Evolutionary conservation across 2,329 filamentous ascomycete species (phyloP).

Genomic region (Chaetomium olivaceum): DNA sequence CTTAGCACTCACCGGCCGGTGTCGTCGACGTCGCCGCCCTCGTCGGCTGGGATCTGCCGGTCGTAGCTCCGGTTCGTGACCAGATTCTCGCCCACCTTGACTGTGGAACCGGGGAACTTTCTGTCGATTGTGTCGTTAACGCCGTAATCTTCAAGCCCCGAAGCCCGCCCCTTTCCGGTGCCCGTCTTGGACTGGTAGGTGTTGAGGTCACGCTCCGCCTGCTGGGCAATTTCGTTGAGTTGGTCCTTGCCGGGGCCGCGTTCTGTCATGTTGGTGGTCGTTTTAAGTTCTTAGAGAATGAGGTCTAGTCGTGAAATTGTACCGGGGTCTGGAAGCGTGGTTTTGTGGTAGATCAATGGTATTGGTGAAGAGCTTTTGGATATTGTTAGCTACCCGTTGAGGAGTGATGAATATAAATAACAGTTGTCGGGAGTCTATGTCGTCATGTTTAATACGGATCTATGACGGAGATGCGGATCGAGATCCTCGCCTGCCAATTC

Average conservation of each 20-base stretch:
- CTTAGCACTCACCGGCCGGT: constrained; percentile 44
- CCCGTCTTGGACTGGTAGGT: constrained; percentile 52
- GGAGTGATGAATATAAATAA: too few relatives aligned
- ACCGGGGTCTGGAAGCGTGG: too few relatives aligned
- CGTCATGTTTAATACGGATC: not conserved
- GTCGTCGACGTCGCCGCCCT: constrained; percentile 48
- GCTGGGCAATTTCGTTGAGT: constrained; percentile 46
- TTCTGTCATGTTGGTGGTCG: constrained; percentile 15
- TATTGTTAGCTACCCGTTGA: too few relatives aligned
- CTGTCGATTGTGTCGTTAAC: constrained; percentile 45
- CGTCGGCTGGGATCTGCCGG: constrained; percentile 48
- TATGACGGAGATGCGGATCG: not conserved
- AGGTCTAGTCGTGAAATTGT: not conserved
- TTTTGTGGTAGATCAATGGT: too few relatives aligned
- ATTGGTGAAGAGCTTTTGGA: too few relatives aligned
- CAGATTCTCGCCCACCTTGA: constrained; percentile 45
- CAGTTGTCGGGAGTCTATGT: not conserved
- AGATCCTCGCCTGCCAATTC: not conserved
- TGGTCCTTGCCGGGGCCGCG: constrained; percentile 36
- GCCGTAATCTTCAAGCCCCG: constrained; percentile 45
- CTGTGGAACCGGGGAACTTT: constrained; percentile 46
- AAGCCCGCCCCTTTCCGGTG: constrained; percentile 40
- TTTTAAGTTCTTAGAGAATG: not conserved
- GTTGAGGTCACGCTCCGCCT: constrained; percentile 52
- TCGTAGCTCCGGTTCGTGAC: constrained; percentile 50